Evolutionary conservation across 352 stramenopile genomes (phyloP).

Genomic region (Phytophthora tubulina): DNA sequence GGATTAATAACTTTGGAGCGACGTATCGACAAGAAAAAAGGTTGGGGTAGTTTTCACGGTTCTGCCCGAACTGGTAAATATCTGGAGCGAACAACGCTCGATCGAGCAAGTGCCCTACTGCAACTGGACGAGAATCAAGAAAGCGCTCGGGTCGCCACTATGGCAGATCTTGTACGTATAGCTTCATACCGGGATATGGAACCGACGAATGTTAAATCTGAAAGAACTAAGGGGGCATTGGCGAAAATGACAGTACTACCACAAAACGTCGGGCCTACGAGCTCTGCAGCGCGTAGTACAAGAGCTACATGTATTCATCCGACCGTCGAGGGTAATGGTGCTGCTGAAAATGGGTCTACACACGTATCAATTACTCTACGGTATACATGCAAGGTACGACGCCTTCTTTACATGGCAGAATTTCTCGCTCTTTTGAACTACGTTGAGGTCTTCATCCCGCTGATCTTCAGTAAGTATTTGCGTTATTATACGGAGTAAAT

Average conservation of each 20-base stretch:
- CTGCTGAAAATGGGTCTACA: background rate
- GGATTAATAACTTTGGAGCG: background rate
- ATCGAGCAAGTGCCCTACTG: background rate
- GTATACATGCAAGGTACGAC: conserved; percentile 5
- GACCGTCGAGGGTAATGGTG: background rate
- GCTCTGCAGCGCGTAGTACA: background rate
- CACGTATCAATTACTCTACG: background rate
- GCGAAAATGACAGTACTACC: background rate
- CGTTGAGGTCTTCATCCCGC: conserved; percentile 40
- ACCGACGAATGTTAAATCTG: background rate
- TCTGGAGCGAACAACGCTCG: conserved; percentile 1
- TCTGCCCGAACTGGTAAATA: conserved; percentile 1
- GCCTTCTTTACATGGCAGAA: conserved; percentile 27
- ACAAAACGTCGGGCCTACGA: background rate
- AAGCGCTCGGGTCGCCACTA: background rate
- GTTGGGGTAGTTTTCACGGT: background rate
- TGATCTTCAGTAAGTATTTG: conserved; percentile 36
- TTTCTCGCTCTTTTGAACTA: conserved; percentile 43
- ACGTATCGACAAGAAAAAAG: conserved; percentile 8
- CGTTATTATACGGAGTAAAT: background rate
- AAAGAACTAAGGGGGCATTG: background rate
- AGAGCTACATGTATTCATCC: background rate
- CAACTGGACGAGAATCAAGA: conserved; percentile 4
- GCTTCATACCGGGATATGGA: background rate
- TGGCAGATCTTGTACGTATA: background rate